A percentile compares a stretch with the other conserved stretches of the same genome.
Evolutionary conservation across 495 filamentous ascomycete species (phyloP).

Genomic region (Xylona heveae): DNA sequence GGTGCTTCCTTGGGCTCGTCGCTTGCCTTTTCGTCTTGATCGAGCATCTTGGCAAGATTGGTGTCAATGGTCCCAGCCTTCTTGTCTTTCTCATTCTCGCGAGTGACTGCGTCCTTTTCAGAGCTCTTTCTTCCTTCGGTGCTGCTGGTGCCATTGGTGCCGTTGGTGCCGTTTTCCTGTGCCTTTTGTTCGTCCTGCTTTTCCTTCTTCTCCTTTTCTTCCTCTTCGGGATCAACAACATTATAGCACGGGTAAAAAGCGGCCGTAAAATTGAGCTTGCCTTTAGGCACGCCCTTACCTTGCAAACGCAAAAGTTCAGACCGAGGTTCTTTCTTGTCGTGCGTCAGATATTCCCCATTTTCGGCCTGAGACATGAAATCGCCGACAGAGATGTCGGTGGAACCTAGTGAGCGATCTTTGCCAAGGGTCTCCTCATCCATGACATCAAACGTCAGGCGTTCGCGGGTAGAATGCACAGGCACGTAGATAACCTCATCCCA

Average conservation of each 20-base stretch:
- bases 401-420: conserved; percentile 69
- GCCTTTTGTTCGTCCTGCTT: conserved; percentile 7
- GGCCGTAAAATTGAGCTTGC: conserved; percentile 60
- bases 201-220: conserved; percentile 38
- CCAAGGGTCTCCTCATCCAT: conserved; percentile 89
- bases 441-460: conserved; percentile 72
- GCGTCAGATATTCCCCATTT: conserved; percentile 57
- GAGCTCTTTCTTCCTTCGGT: conserved; percentile 6
- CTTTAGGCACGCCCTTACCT: conserved; percentile 48
- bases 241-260: conserved; percentile 82
- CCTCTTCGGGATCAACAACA: conserved; percentile 82
- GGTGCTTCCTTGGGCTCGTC: conserved; percentile 31
- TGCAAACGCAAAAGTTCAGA: conserved; percentile 41
- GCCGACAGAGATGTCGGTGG: conserved; percentile 47
- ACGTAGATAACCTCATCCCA: conserved; percentile 95
- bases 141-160: conserved; percentile 17
- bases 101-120: conserved; percentile 8
- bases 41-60: conserved; percentile 18
- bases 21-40: conserved; percentile 29
- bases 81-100: conserved; percentile 5
- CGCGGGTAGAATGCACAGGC: conserved; percentile 67
- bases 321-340: conserved; percentile 47
- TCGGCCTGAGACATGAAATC: conserved; percentile 66
- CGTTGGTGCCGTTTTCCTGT: conserved; percentile 16
- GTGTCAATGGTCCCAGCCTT: conserved; percentile 11